Evolutionary conservation across 768 basidiomycete species (phyloP), one percentile per base, ranked within the genome.

Genomic region (Erythrobasidium yunnanense): DNA sequence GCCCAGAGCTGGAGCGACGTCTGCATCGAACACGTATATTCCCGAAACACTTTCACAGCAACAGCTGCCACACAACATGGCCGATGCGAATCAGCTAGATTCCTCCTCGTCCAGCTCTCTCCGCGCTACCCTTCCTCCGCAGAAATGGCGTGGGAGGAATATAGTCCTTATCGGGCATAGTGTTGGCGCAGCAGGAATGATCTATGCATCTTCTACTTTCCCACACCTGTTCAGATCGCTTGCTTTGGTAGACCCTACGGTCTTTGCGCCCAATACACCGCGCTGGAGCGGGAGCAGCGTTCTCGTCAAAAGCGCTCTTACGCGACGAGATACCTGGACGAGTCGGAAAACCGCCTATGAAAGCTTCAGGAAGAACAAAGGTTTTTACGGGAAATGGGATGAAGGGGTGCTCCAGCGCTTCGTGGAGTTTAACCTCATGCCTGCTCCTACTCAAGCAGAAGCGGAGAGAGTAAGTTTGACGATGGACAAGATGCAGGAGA

Each of bases 161-260:
- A 71, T 90, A 1, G 78, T 90, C 22, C 83, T 79, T 3, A 77
- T 90, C 2, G 90, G 89, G 0, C 91, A 95, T 73, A 91, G 89
- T 0, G 84, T 88, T 56, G 88, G 91, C 20, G 90, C 87, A 1
- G 85, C 84, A 72, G 83, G 84, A 1, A 80, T 83, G 84, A 88
- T 73, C 72, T 87, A 79, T 51, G 46, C 60, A 5, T 65, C 55
- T 25, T 68, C 56, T 22, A 57, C 68, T 11, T 55, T 68, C 53
- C 52, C 38, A 30, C 67, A 56, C 29, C 27, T 50, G 4, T 54
- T 84, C 0, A 86, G 42, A 15, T 20, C 60, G 7, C 47, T 63
- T 3, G 23, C 87, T 1, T 70, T 84, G 25, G 79, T 81, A 45
- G 77, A 79, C 65, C 88, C 88, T 0, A 76, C 77, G 0, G 77